Base-by-base conservation (phyloP, 257 asterid genomes). In the Avicennia marina region DNA sequence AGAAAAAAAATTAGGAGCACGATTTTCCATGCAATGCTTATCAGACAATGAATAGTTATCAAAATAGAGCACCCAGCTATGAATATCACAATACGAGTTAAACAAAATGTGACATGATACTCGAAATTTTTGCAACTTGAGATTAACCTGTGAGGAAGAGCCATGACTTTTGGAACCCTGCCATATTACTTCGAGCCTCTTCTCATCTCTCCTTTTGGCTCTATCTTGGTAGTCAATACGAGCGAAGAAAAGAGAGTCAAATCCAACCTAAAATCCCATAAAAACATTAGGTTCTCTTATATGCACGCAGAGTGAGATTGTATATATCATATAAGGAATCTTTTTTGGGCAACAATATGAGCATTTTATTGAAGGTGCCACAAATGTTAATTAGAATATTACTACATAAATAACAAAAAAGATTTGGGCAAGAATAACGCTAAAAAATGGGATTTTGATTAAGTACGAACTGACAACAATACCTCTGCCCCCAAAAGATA, bases 211-310 rank as follows among this genome's bases (percentile, higher is more conserved):
- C 63, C 99, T 64, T 36, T 36, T 36, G 21, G 76, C 85, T 81
- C 97, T 75, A 69, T 93, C 99, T 86, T 89, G 99, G 75, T 89
- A 93, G 72, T 93, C 99, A 62, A 93, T 93, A 52, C 99, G 95
- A 57, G 70, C 97, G 78, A 89, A 93, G 81, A 63, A 93, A 53
- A 93, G 79, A 64, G 99, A 84, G 75, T 93, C 96, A 65, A 93
- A 93, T 65, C 99, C 99, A 71, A 89, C 94, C 99, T 93, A n/a
- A 75, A 75, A 65, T 26, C 61, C 54, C 58, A 52, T 68, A 52
- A 63, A 54, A 47, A 7, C 34, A 25, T 39, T 17, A 62, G 29
- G 38, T 10, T 49, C 62, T n/a, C 16, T 48, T 13, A 4, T n/a
- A n/a, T n/a, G n/a, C n/a, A n/a, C n/a, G n/a, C n/a, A n/a, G n/a